A percentile compares a stretch with the other conserved stretches of the same genome.
phyloP scores from a whole-genome alignment of 1,284 basidiomycete species.

The Erythrobasidium hasegawianum region DNA sequence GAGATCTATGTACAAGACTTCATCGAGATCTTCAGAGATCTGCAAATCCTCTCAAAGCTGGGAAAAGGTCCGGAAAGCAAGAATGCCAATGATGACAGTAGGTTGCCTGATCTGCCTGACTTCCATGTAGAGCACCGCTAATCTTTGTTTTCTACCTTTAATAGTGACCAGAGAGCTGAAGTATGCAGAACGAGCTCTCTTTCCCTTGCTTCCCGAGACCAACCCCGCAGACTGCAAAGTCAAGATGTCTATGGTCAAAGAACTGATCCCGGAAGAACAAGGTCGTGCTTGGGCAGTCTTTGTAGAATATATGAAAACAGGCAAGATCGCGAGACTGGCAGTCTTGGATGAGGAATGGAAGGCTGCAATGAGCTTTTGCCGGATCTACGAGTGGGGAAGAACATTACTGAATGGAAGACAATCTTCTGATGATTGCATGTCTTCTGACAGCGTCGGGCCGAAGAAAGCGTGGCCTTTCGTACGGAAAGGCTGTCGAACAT shows the following conservation, averaged over 20 bases:
- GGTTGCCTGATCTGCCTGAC: not conserved
- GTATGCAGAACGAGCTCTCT: constrained; percentile 19
- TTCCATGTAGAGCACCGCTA: too few species aligned
- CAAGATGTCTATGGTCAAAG: constrained; percentile 4
- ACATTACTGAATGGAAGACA: not conserved
- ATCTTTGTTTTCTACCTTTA: too few species aligned
- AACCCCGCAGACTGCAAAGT: constrained; percentile 7
- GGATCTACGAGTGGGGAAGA: constrained; percentile 36
- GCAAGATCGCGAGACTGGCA: constrained; percentile 14
- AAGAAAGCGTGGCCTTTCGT: constrained; percentile 34
- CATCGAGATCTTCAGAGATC: not conserved
- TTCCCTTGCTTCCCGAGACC: constrained; percentile 11
- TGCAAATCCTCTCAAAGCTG: not conserved
- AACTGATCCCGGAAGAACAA: constrained; percentile 10
- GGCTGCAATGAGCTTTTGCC: constrained; percentile 30
- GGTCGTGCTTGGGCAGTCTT: constrained; percentile 38
- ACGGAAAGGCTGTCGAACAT: constrained; percentile 29
- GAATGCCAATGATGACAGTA: not conserved
- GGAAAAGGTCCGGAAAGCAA: not conserved
- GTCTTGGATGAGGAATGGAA: constrained; percentile 19
- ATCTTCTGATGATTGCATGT: not conserved
- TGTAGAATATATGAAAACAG: constrained; percentile 22
- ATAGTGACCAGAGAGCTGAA: constrained; percentile 19
- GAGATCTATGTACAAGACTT: constrained; percentile 1
- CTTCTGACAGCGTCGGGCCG: constrained; percentile 34